Base-by-base conservation (phyloP, 441 rosid species). In the Daphne laureola region DNA sequence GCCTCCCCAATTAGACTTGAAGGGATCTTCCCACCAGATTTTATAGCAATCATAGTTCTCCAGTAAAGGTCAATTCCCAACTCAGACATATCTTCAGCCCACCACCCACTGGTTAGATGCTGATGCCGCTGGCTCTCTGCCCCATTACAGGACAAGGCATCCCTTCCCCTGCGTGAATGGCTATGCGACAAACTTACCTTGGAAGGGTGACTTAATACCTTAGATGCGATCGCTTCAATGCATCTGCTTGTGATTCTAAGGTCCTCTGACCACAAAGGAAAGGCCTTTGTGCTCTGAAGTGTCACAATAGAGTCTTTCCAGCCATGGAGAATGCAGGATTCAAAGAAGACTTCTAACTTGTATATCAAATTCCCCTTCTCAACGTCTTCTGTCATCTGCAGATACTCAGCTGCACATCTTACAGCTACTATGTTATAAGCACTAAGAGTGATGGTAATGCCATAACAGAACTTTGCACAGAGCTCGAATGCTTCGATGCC, bases 101-200 rank as follows among this genome's bases (percentile, higher is more conserved):
- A 84, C 91, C 91, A 84, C 31, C 81, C 82, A 62, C 65, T 78
- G 27, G 49, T 53, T 14, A 66, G 43, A 43, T 67, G 59, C 52
- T 52, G 69, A 45, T 45, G 73, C 73, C 78, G 67, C 62, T 43
- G 61, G 66, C 64, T 81, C 63, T 67, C 80, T 13, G 71, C 54
- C 49, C 85, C 74, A 35, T 78, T 81, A 38, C 77, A 78, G 12
- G 74, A 79, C 5, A 73, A 51, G 54, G 77, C 85, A 5, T 83
- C 98, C 55, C 76, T 76, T 17, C 68, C 90, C 43, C 95, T 75
- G 25, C 95, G 81, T 3, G 98, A 88, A 49, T 86, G 78, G 53
- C 90, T 88, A 62, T 81, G 96, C 6, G 98, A 86, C 62, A 92
- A 77, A 67, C 59, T 75, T 13, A 79, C 85, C 78, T 81, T 84